Conservation (phyloP, 768 basidiomycete species). For the Podaxis sp. region DNA sequence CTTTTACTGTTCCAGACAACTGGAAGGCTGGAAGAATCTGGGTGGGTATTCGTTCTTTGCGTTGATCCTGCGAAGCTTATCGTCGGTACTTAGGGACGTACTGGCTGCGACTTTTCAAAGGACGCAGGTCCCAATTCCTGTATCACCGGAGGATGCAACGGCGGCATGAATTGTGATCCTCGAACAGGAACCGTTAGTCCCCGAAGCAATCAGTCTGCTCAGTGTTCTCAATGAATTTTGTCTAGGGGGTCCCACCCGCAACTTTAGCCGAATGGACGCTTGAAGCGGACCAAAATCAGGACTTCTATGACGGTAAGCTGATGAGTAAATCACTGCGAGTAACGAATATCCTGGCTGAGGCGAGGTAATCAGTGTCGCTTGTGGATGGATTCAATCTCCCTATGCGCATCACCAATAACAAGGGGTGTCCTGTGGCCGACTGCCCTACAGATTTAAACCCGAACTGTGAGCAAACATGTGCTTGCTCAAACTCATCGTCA, state of each 20-base stretch:
- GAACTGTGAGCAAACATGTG: conserved; percentile 24
- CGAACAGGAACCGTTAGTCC: conserved; percentile 43
- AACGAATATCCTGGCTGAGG: not conserved
- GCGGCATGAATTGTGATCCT: conserved; percentile 53
- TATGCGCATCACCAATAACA: conserved; percentile 52
- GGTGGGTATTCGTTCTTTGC: conserved; percentile 23
- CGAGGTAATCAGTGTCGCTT: conserved; percentile 45
- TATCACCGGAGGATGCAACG: conserved; percentile 59
- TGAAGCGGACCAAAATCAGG: conserved; percentile 35
- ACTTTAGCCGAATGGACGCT: conserved; percentile 69
- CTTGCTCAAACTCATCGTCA: not conserved
- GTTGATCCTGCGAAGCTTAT: not conserved
- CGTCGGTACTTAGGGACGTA: conserved; percentile 45
- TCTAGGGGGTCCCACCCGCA: conserved; percentile 60
- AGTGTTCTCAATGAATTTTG: not conserved
- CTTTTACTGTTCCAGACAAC: conserved; percentile 54
- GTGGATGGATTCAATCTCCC: conserved; percentile 70
- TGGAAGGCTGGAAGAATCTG: conserved; percentile 64
- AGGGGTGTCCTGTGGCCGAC: conserved; percentile 49
- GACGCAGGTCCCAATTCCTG: conserved; percentile 51
- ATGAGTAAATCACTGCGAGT: not conserved
- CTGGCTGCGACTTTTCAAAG: conserved; percentile 54
- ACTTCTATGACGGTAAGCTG: conserved; percentile 58
- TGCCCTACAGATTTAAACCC: conserved; percentile 63
- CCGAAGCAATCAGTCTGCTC: not conserved